Evolutionary conservation across 495 filamentous ascomycete species (phyloP).

Genomic region (Chaetomium cochliodes): DNA sequence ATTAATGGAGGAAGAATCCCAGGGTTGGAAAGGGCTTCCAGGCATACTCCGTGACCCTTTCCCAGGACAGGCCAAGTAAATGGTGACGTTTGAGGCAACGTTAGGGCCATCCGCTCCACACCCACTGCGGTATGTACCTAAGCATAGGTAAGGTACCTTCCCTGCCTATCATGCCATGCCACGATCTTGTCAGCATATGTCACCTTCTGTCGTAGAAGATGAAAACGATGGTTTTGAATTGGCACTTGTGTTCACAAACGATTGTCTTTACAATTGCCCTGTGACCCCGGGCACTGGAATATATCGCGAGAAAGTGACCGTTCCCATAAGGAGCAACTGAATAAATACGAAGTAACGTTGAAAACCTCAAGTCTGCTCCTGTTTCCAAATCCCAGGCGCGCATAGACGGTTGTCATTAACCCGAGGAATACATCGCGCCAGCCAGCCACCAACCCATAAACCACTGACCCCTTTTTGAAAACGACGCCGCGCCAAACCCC

Average conservation of each 20-base stretch:
- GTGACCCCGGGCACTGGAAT: background rate
- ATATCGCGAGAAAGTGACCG: background rate
- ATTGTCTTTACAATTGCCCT: background rate
- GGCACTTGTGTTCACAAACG: background rate
- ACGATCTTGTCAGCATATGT: background rate
- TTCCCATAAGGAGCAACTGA: background rate
- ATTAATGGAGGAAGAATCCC: no score
- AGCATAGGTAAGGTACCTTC: no score
- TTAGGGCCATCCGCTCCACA: no score
- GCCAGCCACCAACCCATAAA: background rate
- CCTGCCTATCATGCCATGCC: no score
- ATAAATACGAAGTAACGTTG: background rate
- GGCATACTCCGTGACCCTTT: no score
- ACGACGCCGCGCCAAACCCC: background rate
- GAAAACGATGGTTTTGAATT: background rate
- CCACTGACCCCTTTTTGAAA: background rate
- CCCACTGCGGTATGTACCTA: no score
- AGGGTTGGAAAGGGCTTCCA: no score
- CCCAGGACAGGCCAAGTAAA: no score
- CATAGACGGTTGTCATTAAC: background rate
- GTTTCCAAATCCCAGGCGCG: background rate
- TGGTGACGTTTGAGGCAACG: no score
- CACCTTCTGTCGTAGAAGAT: no score
- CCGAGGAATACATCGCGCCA: background rate
- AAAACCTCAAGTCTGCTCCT: background rate